Percentiles rank a stretch among this genome's conserved stretches.
phyloP scores from a whole-genome alignment of 2,329 filamentous ascomycete species.

The Aphanoascus verrucosus region DNA sequence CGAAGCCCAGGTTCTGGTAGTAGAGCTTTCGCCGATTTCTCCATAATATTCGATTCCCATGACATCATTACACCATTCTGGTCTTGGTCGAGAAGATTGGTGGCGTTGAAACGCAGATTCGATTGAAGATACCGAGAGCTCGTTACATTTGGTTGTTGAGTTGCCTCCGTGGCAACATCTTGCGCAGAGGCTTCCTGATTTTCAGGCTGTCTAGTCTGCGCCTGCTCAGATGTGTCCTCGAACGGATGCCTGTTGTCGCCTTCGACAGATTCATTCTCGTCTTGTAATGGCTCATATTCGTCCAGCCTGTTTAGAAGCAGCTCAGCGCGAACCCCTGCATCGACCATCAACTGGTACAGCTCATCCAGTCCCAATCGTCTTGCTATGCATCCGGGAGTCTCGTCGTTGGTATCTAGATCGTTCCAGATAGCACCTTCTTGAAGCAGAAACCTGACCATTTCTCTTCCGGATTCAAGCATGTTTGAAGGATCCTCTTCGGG shows the following conservation, averaged over 20 bases:
- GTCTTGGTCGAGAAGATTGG: slow-evolving; percentile 60
- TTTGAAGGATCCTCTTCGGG: slow-evolving; percentile 22
- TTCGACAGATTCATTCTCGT: slow-evolving; percentile 35
- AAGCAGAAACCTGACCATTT: slow-evolving; percentile 64
- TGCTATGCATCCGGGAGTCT: slow-evolving; percentile 87
- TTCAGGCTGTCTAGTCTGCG: slow-evolving; percentile 6
- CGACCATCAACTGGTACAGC: slow-evolving; percentile 73
- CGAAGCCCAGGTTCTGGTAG: slow-evolving; percentile 52
- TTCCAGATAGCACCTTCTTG: slow-evolving; percentile 95
- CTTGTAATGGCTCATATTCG: slow-evolving; percentile 60
- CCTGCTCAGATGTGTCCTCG: slow-evolving; percentile 3
- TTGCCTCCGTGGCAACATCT: slow-evolving; percentile 9
- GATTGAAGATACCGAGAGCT: slow-evolving; percentile 60
- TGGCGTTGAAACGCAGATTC: slow-evolving; percentile 51
- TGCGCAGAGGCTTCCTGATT: not conserved
- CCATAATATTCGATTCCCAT: slow-evolving; percentile 84
- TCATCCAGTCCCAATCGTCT: slow-evolving; percentile 53
- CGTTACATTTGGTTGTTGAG: slow-evolving; percentile 39
- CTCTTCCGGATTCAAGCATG: slow-evolving; percentile 49
- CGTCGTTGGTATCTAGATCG: slow-evolving; percentile 71
- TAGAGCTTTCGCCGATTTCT: slow-evolving; percentile 58
- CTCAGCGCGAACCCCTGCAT: slow-evolving; percentile 84
- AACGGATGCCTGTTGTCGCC: slow-evolving; percentile 22
- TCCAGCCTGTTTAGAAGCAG: slow-evolving; percentile 72
- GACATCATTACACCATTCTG: slow-evolving; percentile 89